These are phyloP conservation scores for Rhodotorula toruloides DNA, from an alignment of 768 basidiomycete species.

Conservation along the genomic window DNA sequence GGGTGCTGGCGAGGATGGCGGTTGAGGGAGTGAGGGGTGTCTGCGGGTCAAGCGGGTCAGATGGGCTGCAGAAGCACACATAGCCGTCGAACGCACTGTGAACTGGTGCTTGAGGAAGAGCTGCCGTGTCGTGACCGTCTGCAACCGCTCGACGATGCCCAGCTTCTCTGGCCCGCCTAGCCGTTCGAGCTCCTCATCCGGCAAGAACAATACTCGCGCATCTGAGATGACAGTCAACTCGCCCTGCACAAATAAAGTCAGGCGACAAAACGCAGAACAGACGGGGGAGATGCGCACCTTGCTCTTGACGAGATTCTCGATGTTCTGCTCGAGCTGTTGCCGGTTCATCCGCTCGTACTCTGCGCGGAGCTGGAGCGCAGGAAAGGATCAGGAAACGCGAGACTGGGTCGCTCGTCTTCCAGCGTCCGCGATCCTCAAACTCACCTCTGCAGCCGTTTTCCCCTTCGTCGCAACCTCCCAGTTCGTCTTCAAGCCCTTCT, in stretches of 20 bases:
- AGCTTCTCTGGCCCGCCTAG: conserved; percentile 12
- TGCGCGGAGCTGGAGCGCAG: conserved; percentile 30
- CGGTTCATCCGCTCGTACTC: conserved; percentile 38
- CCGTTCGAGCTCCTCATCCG: conserved; percentile 16
- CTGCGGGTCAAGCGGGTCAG: conserved; percentile 48
- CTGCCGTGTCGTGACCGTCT: conserved; percentile 33
- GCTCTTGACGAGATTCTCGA: conserved; percentile 38
- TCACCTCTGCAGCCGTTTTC: conserved; percentile 46
- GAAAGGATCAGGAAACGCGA: neutral
- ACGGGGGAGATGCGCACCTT: conserved; percentile 30
- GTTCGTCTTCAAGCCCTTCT: conserved; percentile 47
- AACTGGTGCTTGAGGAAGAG: conserved; percentile 48
- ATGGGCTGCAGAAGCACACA: neutral
- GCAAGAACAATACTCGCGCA: conserved; percentile 24
- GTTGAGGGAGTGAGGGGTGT: conserved; percentile 44
- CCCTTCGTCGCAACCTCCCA: conserved; percentile 48
- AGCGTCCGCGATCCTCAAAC: neutral
- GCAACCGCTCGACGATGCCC: conserved; percentile 3
- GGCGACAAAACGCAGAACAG: neutral
- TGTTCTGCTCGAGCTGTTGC: conserved; percentile 34
- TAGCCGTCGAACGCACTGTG: conserved; percentile 34
- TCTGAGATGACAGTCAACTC: conserved; percentile 34
- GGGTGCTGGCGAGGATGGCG: conserved; percentile 44
- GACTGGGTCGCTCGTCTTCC: too few relatives aligned
- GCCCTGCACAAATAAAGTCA: neutral